These are phyloP conservation scores for Coemansia sp. DNA, from an alignment of 192 early-diverging fungal species.

Conservation along the genomic window DNA sequence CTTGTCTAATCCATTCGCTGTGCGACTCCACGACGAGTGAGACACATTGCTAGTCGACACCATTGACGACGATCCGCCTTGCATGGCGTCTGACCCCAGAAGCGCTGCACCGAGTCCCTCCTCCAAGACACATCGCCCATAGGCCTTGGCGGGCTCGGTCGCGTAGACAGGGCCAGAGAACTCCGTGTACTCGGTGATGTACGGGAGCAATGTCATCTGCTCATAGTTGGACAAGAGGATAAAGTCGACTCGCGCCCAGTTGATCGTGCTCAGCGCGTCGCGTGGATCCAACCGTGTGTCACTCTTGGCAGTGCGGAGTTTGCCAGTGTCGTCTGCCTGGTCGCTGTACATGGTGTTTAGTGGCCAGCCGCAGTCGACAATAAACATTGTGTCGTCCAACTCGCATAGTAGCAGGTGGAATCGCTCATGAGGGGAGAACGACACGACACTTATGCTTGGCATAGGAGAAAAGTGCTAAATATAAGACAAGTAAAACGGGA, in stretches of 20 bases:
- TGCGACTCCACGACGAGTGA: not conserved
- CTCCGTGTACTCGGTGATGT: constrained; percentile 77
- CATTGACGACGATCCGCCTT: constrained; percentile 15
- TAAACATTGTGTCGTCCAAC: constrained; percentile 55
- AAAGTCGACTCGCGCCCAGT: constrained; percentile 71
- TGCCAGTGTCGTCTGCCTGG: constrained; percentile 12
- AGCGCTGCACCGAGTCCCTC: constrained; percentile 17
- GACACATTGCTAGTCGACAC: not conserved
- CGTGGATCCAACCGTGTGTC: constrained; percentile 22
- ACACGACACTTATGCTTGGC: constrained; percentile 49
- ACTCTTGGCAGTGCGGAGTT: constrained; percentile 10
- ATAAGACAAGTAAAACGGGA: not conserved
- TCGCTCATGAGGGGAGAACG: constrained; percentile 51
- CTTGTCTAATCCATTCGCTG: not conserved
- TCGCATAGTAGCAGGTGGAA: constrained; percentile 52
- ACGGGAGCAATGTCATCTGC: constrained; percentile 77
- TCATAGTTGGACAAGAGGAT: constrained; percentile 76
- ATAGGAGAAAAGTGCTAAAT: constrained; percentile 20
- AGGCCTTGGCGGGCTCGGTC: constrained; percentile 79
- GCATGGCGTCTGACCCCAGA: not conserved
- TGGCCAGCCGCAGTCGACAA: constrained; percentile 56
- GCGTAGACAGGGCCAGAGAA: constrained; percentile 78
- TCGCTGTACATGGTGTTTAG: constrained; percentile 15
- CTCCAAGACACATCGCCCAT: constrained; percentile 61
- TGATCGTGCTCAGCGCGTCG: constrained; percentile 55